Base-by-base conservation (phyloP, 2,329 filamentous ascomycete genomes). In the Botrytis deweyae region DNA sequence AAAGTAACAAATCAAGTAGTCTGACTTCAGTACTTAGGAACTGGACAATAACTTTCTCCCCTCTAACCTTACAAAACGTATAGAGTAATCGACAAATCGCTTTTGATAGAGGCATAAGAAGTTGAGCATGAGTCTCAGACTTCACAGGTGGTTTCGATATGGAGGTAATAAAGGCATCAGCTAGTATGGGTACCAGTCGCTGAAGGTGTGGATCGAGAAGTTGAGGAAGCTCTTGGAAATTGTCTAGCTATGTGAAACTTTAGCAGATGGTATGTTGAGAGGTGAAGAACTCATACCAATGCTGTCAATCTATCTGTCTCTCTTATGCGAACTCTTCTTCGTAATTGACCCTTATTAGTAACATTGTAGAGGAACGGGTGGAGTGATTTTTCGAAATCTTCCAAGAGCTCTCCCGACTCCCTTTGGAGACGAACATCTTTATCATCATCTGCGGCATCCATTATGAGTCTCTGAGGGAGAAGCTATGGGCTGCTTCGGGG, bases 141-240 rank as follows among this genome's bases (percentile, higher is more conserved):
- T 80, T 83, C 74, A 58, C 81, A 81, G 81, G 77, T 81, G 84
- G 80, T 83, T 82, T 67, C 84, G 84, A 83, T 14, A 94, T 83
- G 78, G 89, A 90, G 72, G 89, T 88, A 33, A 97, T 84, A 79
- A 95, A 97, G 29, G 93, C 91, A 79, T 91, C 87, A 40, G 93
- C 90, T 52, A 98, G 86, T 59, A 88, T 85, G 38, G 93, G 91
- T 68, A 98, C 86, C 82, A 97, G 90, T 76, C 84, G 87, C 69
- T 92, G 90, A 61, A 99, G 87, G 82, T 95, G 89, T 16, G 93
- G 89, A 83, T 99, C 96, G 40, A 99, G 88, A 58, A 98, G 87
- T 82, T 99, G 96, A 29, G 96, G 96, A 77, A 97, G 91, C 85
- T 98, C 95, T 86, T 98, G 95, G 78, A 98, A 99, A 2, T 92